Percentiles rank a stretch among this genome's conserved stretches.
phyloP scores from a whole-genome alignment of 1,284 basidiomycete genomes.

The Ceratobasidium sp. region DNA sequence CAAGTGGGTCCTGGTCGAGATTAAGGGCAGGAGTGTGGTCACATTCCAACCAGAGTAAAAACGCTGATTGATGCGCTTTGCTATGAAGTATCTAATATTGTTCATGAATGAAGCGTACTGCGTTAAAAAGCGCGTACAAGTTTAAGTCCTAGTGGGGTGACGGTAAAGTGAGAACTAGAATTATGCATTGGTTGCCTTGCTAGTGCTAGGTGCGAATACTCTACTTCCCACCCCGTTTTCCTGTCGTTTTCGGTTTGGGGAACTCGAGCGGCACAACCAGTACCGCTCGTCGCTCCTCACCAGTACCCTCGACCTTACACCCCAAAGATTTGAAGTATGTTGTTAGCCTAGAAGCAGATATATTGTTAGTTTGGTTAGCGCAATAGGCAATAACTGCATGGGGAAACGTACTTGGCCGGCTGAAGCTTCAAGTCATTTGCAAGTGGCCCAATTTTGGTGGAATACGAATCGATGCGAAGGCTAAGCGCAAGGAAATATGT shows the following conservation, averaged over 20 bases:
- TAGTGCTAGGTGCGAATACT: no score
- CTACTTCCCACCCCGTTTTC: constrained; percentile 36
- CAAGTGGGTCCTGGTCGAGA: constrained; percentile 25
- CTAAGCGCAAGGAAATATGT: constrained; percentile 85
- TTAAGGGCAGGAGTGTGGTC: constrained; percentile 28
- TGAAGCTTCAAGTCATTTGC: constrained; percentile 29
- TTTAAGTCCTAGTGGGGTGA: no score
- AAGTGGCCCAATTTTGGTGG: neutral
- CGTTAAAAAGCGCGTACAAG: no score
- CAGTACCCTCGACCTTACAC: constrained; percentile 40
- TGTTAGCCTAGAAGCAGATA: neutral
- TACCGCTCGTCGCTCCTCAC: constrained; percentile 37
- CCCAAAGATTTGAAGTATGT: constrained; percentile 42
- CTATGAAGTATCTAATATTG: no score
- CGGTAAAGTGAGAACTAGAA: no score
- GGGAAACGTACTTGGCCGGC: constrained; percentile 24
- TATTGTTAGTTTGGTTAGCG: neutral
- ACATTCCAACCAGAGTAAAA: constrained; percentile 2
- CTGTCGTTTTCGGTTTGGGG: constrained; percentile 18
- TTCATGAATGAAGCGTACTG: no score
- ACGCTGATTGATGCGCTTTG: neutral
- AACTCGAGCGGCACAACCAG: constrained; percentile 25
- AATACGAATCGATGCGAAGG: constrained; percentile 73
- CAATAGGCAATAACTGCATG: neutral
- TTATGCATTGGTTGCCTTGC: no score